Evolutionary conservation across 129 eudicot species (phyloP).

Genomic region (Saposhnikovia divaricata): DNA sequence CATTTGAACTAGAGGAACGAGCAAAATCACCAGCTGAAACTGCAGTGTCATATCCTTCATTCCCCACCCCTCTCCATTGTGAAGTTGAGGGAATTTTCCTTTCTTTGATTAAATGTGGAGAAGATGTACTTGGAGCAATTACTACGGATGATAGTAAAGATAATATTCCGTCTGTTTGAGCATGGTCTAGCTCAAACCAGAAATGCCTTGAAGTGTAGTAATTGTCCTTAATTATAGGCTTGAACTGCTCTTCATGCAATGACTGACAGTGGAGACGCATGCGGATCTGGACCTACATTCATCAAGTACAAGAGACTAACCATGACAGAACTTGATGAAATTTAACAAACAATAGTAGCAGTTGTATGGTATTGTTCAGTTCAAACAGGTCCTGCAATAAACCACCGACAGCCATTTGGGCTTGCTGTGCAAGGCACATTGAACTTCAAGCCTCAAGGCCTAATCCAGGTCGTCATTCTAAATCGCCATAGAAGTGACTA

Average conservation of each 20-base stretch:
- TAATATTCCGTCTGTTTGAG: constrained; percentile 44
- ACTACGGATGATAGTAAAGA: constrained; percentile 42
- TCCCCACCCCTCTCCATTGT: constrained; percentile 9
- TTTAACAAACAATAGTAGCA: neutral
- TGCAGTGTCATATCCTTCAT: constrained; percentile 20
- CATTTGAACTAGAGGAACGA: constrained; percentile 20
- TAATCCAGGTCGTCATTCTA: neutral
- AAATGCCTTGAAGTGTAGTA: constrained; percentile 43
- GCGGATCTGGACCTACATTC: constrained; percentile 52
- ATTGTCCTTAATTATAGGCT: constrained; percentile 58
- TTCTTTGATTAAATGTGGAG: constrained; percentile 20
- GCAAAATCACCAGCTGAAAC: constrained; percentile 12
- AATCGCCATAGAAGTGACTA: neutral
- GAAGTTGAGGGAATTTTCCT: constrained; percentile 12
- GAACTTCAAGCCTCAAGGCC: neutral
- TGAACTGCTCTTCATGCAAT: constrained; percentile 48
- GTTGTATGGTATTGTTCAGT: neutral
- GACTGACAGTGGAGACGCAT: constrained; percentile 43
- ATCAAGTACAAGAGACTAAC: neutral
- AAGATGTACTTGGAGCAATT: constrained; percentile 30
- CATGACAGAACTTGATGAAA: neutral
- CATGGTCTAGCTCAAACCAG: constrained; percentile 88
- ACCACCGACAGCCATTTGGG: neutral
- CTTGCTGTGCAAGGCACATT: neutral
- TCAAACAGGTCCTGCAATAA: neutral